A percentile compares a stretch with the other conserved stretches of the same genome.
phyloP scores from a whole-genome alignment of 805 yeast genomes.

The Starmerella potacharoeniae region DNA sequence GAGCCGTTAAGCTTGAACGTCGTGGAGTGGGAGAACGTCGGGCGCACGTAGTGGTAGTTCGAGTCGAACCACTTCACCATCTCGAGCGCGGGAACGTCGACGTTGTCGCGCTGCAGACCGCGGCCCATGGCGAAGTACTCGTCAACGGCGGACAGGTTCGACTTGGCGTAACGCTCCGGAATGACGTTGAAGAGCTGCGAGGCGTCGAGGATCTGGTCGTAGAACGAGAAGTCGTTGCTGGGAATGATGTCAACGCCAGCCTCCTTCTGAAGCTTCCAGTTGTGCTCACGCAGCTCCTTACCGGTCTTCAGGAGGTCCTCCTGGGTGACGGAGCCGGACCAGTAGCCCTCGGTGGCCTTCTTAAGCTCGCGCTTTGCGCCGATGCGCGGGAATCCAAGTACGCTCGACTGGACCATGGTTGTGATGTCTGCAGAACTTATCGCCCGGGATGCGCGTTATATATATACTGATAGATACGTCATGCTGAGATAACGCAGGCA shows the following conservation, averaged over 20 bases:
- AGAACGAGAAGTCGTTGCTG: slow-evolving; percentile 95
- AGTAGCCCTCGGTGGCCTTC: slow-evolving; percentile 97
- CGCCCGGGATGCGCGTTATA: background rate
- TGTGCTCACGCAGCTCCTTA: slow-evolving; percentile 85
- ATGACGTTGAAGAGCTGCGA: slow-evolving; percentile 87
- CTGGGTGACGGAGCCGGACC: slow-evolving; percentile 83
- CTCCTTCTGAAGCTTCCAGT: slow-evolving; percentile 95
- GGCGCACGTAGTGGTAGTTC: slow-evolving; percentile 99
- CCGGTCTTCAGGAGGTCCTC: slow-evolving; percentile 87
- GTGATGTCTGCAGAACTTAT: background rate
- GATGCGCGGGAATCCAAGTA: slow-evolving; percentile 99
- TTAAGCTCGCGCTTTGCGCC: slow-evolving; percentile 99
- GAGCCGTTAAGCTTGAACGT: slow-evolving; percentile 91
- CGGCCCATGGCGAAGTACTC: slow-evolving; percentile 98
- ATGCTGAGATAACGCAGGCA: slow-evolving; percentile 18
- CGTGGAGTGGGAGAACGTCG: slow-evolving; percentile 92
- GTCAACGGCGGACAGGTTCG: slow-evolving; percentile 77
- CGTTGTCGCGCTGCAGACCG: slow-evolving; percentile 96
- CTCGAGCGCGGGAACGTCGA: slow-evolving; percentile 94
- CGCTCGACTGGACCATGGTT: slow-evolving; percentile 89
- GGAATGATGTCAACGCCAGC: slow-evolving; percentile 97
- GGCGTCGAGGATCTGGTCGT: slow-evolving; percentile 92
- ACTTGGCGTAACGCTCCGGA: slow-evolving; percentile 95
- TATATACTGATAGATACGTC: slow-evolving; percentile 8
- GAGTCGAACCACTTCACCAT: slow-evolving; percentile 99